Evolutionary conservation across 2,329 filamentous ascomycete species (phyloP).

Genomic region (Lachnellula hyalina): DNA sequence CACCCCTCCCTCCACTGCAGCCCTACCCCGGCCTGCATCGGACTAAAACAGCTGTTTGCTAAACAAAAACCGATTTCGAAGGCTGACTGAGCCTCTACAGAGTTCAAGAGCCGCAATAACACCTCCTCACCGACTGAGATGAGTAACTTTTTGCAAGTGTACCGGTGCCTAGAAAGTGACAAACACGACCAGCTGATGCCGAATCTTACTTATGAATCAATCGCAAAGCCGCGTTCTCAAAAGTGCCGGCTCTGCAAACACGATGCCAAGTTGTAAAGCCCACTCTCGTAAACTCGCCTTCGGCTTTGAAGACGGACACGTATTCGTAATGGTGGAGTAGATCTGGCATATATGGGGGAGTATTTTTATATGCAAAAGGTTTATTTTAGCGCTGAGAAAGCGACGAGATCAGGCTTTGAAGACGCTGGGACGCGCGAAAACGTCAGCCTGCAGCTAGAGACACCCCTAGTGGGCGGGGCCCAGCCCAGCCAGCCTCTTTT

Average conservation of each 20-base stretch:
- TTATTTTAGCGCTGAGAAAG: not conserved
- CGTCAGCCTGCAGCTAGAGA: not conserved
- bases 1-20: conserved; percentile 6
- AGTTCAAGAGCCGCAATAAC: conserved; percentile 2
- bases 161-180: not conserved
- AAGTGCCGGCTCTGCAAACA: not conserved
- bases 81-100: not conserved
- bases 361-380: not conserved
- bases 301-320: not conserved
- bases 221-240: not conserved
- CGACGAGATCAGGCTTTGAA: not conserved
- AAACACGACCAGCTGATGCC: conserved; percentile 1
- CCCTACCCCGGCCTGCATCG: conserved; percentile 10
- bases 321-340: not conserved
- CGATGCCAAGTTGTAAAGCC: not conserved
- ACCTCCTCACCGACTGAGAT: conserved; percentile 1
- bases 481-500: too few relatives aligned
- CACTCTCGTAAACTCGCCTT: not conserved
- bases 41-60: conserved; percentile 3
- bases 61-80: not conserved
- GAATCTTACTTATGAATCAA: not conserved
- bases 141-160: not conserved
- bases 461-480: too few relatives aligned
- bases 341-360: not conserved
- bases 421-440: not conserved